A percentile compares a stretch with the other conserved stretches of the same genome.
These are phyloP conservation scores for Cladosporium austrohemisphaericum DNA, from an alignment of 2,329 filamentous ascomycete species.

Conservation along the genomic window DNA sequence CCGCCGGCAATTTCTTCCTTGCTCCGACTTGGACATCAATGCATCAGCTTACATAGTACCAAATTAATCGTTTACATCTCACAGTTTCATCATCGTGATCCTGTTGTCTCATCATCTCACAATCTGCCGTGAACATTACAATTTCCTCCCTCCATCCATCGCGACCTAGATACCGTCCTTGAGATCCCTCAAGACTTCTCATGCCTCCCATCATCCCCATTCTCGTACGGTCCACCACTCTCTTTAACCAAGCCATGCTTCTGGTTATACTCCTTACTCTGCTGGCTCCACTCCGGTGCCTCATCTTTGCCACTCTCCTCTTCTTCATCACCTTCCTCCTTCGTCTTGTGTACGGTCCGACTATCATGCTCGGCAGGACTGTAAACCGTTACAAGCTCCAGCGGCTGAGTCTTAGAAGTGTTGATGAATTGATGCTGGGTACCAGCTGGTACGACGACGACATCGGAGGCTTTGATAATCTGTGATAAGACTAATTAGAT, in stretches of 20 bases:
- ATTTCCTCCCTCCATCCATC: background rate
- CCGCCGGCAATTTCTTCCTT: too few species aligned
- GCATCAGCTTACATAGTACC: background rate
- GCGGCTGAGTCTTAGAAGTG: constrained; percentile 51
- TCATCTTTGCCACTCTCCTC: constrained; percentile 60
- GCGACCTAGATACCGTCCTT: too few species aligned
- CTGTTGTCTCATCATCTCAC: background rate
- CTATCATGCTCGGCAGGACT: constrained; percentile 60
- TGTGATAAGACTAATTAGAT: too few species aligned
- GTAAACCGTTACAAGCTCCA: constrained; percentile 62
- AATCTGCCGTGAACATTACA: background rate
- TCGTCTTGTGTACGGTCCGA: constrained; percentile 58
- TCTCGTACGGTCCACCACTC: constrained; percentile 35
- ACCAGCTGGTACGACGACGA: constrained; percentile 61
- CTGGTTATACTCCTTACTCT: constrained; percentile 57
- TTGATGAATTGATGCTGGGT: constrained; percentile 66
- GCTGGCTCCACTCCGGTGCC: constrained; percentile 56
- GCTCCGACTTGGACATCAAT: too few species aligned
- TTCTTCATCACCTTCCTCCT: constrained; percentile 59
- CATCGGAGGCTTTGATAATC: constrained; percentile 52
- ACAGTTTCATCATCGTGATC: background rate
- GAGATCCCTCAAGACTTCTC: constrained; percentile 29
- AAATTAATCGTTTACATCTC: background rate
- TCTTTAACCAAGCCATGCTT: constrained; percentile 52
- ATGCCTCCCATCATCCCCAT: constrained; percentile 36